phyloP scores from a whole-genome alignment of 768 basidiomycete species.

The Pholiota conissans region DNA sequence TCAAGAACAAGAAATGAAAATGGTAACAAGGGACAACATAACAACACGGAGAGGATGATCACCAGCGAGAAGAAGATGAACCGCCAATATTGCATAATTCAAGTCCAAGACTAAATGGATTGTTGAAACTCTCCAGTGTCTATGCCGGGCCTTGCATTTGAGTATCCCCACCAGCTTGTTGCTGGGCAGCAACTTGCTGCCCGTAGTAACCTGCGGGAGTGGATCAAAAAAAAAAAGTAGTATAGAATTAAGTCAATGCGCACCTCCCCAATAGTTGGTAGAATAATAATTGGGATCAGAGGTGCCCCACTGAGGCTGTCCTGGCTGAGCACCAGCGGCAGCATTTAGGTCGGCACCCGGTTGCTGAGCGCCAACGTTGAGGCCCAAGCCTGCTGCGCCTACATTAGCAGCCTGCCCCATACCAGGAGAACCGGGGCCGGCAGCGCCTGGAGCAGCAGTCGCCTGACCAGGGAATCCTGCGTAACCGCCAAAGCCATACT shows the following conservation, averaged over 20 bases:
- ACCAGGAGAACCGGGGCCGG: constrained; percentile 52
- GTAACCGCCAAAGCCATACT: constrained; percentile 75
- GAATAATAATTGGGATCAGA: constrained; percentile 78
- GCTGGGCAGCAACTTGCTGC: constrained; percentile 59
- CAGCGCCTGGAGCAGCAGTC: constrained; percentile 45
- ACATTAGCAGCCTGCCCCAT: constrained; percentile 58
- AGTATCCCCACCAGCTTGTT: constrained; percentile 58
- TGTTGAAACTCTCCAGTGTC: constrained; percentile 17
- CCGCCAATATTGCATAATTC: constrained; percentile 17
- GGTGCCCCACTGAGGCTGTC: constrained; percentile 76
- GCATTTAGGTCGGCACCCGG: constrained; percentile 55
- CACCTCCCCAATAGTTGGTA: constrained; percentile 79
- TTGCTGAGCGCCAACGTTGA: constrained; percentile 56
- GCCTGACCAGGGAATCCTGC: constrained; percentile 67
- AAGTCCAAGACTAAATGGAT: background rate
- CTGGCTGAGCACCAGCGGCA: constrained; percentile 51
- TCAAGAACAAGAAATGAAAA: constrained; percentile 11
- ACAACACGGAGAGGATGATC: constrained; percentile 16
- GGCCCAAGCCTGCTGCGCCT: constrained; percentile 54
- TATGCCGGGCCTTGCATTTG: constrained; percentile 52
- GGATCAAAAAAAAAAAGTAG: constrained; percentile 9
- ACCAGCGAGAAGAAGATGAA: constrained; percentile 1
- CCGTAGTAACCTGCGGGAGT: constrained; percentile 70
- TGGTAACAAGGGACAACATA: constrained; percentile 1
- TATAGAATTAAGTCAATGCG: constrained; percentile 23